Conservation (phyloP, 441 rosid species). For the Populus hybrid region DNA sequence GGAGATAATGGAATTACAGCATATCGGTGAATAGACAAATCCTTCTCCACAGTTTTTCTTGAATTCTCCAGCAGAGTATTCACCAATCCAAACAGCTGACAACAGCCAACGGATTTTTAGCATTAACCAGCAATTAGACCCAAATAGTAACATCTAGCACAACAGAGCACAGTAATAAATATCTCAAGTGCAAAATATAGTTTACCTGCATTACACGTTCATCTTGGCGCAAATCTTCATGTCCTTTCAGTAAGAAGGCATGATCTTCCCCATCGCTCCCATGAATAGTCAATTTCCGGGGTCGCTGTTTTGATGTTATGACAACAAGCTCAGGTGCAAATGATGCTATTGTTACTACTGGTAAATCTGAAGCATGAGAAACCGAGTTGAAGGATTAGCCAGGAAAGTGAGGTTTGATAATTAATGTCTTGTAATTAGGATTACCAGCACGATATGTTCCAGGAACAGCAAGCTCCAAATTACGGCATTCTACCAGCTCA, state of each 20-base stretch:
- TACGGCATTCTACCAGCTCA: constrained; percentile 80
- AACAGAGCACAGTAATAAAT: not conserved
- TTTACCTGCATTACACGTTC: constrained; percentile 99
- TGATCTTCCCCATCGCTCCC: constrained; percentile 96
- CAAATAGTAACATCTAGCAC: not conserved
- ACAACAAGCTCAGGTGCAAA: constrained; percentile 93
- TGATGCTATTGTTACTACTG: constrained; percentile 87
- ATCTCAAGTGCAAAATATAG: constrained; percentile 8
- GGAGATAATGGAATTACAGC: constrained; percentile 94
- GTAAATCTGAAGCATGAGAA: constrained; percentile 55
- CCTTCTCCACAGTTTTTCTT: constrained; percentile 90
- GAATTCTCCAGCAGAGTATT: constrained; percentile 92
- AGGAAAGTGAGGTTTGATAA: constrained; percentile 8
- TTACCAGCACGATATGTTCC: constrained; percentile 97
- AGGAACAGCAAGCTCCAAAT: constrained; percentile 99
- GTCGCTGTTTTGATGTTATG: constrained; percentile 95
- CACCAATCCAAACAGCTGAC: constrained; percentile 97
- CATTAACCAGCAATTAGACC: not conserved
- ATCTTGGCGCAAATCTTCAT: constrained; percentile 99
- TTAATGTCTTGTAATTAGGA: constrained; percentile 6
- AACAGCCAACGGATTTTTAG: not conserved
- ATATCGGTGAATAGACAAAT: constrained; percentile 89
- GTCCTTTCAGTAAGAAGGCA: constrained; percentile 96
- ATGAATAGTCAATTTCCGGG: constrained; percentile 94
- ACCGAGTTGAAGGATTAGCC: constrained; percentile 8